These are phyloP conservation scores for Spongospora subterranea DNA, from an alignment of 208 protist genomes.

Conservation along the genomic window DNA sequence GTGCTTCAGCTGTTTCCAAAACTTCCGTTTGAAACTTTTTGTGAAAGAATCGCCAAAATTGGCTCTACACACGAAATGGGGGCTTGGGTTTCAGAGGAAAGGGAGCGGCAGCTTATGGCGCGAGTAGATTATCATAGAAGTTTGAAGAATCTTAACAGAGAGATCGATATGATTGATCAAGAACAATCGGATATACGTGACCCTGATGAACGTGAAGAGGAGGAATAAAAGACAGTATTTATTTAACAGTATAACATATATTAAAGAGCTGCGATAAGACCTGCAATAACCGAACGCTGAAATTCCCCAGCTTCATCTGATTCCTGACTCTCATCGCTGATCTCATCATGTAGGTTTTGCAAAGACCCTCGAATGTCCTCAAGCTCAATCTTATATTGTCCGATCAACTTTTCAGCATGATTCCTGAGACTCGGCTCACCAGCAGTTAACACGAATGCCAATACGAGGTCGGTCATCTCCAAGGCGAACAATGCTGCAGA, in stretches of 20 bases:
- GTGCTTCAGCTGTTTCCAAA: conserved; percentile 46
- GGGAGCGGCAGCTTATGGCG: no score
- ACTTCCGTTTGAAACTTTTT: not conserved
- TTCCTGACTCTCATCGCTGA: not conserved
- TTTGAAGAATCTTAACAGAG: no score
- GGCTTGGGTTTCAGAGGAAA: no score
- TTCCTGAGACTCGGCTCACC: not conserved
- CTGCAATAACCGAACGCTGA: not conserved
- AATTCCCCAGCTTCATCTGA: not conserved
- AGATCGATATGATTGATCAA: no score
- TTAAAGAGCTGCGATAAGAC: not conserved
- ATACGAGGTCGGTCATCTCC: conserved; percentile 33
- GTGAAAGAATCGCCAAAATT: not conserved
- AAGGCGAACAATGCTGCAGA: not conserved
- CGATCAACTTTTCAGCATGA: not conserved
- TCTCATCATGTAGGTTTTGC: conserved; percentile 2
- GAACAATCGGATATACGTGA: no score
- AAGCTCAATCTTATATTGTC: not conserved
- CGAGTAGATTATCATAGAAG: no score
- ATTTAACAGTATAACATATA: no score
- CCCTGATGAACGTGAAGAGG: no score
- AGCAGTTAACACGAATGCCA: conserved; percentile 24
- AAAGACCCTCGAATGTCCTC: not conserved
- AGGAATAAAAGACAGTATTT: no score
- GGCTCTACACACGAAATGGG: no score